These are phyloP conservation scores for Urtica urens DNA, from an alignment of 306 rosid species.

Conservation along the genomic window DNA sequence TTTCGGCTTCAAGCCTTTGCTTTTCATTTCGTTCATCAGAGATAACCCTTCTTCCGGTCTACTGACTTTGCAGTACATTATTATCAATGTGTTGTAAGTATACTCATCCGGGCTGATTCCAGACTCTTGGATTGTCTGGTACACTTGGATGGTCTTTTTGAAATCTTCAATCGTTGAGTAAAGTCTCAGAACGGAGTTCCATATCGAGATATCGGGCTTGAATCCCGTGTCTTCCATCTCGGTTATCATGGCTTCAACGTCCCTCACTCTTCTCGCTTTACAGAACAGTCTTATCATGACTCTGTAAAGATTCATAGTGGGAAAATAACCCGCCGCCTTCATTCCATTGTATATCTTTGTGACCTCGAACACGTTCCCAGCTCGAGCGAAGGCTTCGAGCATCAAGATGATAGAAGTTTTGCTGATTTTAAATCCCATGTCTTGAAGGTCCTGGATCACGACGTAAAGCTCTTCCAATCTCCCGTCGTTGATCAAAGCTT, in stretches of 20 bases:
- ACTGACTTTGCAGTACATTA: slow-evolving; percentile 77
- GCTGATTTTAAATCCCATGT: slow-evolving; percentile 82
- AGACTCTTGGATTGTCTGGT: slow-evolving; percentile 51
- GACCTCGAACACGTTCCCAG: slow-evolving; percentile 77
- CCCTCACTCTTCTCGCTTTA: slow-evolving; percentile 58
- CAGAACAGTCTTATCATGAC: slow-evolving; percentile 59
- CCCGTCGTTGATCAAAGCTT: slow-evolving; percentile 60
- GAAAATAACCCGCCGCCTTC: slow-evolving; percentile 93
- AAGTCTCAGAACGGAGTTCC: slow-evolving; percentile 58
- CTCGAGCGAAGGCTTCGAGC: slow-evolving; percentile 80
- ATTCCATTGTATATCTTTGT: slow-evolving; percentile 87
- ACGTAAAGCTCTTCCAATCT: slow-evolving; percentile 82
- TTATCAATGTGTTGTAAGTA: slow-evolving; percentile 63
- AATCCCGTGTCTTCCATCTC: slow-evolving; percentile 87
- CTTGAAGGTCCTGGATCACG: slow-evolving; percentile 82
- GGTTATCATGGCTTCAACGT: slow-evolving; percentile 62
- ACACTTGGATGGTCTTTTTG: slow-evolving; percentile 41
- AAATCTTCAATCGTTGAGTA: slow-evolving; percentile 65
- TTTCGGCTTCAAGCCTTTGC: slow-evolving; percentile 57
- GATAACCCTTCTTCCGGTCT: slow-evolving; percentile 86
- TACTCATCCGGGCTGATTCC: slow-evolving; percentile 66
- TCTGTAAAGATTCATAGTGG: slow-evolving; percentile 77
- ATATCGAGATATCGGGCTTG: slow-evolving; percentile 71
- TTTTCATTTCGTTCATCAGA: slow-evolving; percentile 75
- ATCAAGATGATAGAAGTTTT: slow-evolving; percentile 76